Evolutionary conservation across 2,329 filamentous ascomycete species (phyloP).

Genomic region (Coniochaeta sp.): DNA sequence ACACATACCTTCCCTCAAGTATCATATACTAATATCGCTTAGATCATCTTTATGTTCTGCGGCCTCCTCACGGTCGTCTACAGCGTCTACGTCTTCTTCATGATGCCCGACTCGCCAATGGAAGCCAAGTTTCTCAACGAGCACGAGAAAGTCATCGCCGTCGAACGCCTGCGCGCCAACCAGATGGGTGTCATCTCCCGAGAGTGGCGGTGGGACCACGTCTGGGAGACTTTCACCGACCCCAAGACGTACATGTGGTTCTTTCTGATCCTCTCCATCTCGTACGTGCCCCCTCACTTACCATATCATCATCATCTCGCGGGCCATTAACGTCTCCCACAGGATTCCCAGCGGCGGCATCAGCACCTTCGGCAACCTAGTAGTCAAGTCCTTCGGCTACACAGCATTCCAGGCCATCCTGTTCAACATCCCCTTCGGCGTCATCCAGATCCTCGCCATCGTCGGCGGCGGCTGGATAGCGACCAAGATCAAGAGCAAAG

Average conservation of each 20-base stretch:
- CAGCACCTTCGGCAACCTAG: constrained; percentile 44
- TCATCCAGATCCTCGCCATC: constrained; percentile 48
- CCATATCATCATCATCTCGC: background rate
- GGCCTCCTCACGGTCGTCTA: constrained; percentile 43
- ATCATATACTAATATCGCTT: background rate
- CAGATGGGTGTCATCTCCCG: constrained; percentile 47
- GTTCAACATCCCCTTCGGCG: constrained; percentile 49
- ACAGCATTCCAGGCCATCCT: constrained; percentile 41
- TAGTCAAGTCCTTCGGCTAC: constrained; percentile 46
- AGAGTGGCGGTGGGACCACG: constrained; percentile 43
- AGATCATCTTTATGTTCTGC: constrained; percentile 49
- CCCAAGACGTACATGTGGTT: constrained; percentile 57
- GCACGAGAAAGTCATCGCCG: constrained; percentile 42
- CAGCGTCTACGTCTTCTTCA: constrained; percentile 34
- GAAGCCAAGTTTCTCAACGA: constrained; percentile 44
- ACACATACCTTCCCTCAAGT: background rate
- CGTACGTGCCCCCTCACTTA: constrained; percentile 17
- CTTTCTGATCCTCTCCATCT: constrained; percentile 45
- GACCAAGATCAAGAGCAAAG: constrained; percentile 47
- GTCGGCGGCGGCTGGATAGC: constrained; percentile 49
- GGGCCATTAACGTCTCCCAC: background rate
- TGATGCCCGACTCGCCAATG: constrained; percentile 43
- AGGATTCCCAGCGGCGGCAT: constrained; percentile 48
- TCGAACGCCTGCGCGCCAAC: constrained; percentile 47
- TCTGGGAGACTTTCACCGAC: constrained; percentile 46